These are phyloP conservation scores for Pseudogymnoascus sp. DNA, from an alignment of 2,329 filamentous ascomycete species.

Conservation along the genomic window DNA sequence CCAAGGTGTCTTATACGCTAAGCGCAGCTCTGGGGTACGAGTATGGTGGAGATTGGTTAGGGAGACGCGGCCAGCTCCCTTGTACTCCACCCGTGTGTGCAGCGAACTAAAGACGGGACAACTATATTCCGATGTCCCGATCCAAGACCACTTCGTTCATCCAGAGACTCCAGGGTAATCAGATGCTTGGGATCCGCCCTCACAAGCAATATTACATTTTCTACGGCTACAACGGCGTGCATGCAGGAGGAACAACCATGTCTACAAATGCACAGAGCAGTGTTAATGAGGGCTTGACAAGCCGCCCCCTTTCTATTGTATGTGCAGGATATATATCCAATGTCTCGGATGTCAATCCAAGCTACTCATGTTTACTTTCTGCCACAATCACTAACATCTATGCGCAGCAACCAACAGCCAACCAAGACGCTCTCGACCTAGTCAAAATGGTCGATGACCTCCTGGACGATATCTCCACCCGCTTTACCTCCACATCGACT, in stretches of 20 bases:
- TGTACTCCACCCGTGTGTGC: background rate
- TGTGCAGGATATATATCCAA: background rate
- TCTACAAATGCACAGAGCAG: background rate
- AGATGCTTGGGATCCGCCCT: background rate
- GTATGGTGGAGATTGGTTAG: background rate
- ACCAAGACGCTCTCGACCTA: conserved; percentile 58
- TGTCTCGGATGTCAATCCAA: background rate
- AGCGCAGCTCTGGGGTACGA: background rate
- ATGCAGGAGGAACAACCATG: background rate
- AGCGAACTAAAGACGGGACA: background rate
- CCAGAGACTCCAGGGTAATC: background rate
- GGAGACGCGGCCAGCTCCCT: background rate
- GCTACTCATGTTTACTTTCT: background rate
- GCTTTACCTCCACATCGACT: conserved; percentile 75
- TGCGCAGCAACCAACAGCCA: conserved; percentile 32
- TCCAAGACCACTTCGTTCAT: background rate
- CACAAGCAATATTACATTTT: background rate
- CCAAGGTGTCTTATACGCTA: background rate
- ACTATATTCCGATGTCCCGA: background rate
- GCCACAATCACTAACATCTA: background rate
- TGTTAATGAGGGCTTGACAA: background rate
- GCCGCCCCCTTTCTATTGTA: conserved; percentile 6
- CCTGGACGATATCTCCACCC: conserved; percentile 72
- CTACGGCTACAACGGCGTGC: background rate
- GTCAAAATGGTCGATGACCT: conserved; percentile 69